Evolutionary conservation across 768 basidiomycete species (phyloP).

Genomic region (Lactifluus hygrophoroides): DNA sequence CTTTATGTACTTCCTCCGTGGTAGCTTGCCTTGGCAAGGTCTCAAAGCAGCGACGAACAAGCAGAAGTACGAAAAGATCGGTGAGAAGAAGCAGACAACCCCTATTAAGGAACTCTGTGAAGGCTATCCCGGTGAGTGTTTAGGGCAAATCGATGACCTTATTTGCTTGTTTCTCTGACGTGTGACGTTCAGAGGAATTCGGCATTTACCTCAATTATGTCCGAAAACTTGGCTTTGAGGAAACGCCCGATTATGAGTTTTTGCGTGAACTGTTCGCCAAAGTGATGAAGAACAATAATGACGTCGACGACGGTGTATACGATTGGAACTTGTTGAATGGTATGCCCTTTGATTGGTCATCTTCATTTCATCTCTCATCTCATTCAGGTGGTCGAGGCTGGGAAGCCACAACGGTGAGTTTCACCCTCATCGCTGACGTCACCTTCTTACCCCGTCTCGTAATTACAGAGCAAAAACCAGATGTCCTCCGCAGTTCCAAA

Average conservation of each 20-base stretch:
- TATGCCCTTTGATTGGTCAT: slow-evolving; percentile 24
- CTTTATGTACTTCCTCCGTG: slow-evolving; percentile 98
- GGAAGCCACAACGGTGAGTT: slow-evolving; percentile 71
- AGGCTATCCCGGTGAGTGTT: slow-evolving; percentile 77
- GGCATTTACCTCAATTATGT: slow-evolving; percentile 99
- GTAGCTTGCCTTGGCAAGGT: slow-evolving; percentile 97
- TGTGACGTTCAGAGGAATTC: slow-evolving; percentile 71
- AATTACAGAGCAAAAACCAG: slow-evolving; percentile 49
- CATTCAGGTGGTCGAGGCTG: slow-evolving; percentile 80
- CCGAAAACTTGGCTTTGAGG: slow-evolving; percentile 97
- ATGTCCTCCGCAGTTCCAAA: slow-evolving; percentile 59
- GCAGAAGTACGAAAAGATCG: slow-evolving; percentile 99
- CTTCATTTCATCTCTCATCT: neutral
- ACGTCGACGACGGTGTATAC: slow-evolving; percentile 87
- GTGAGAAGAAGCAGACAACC: slow-evolving; percentile 99
- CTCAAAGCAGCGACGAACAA: slow-evolving; percentile 99
- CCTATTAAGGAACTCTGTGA: slow-evolving; percentile 96
- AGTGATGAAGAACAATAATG: slow-evolving; percentile 84
- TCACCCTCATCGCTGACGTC: neutral
- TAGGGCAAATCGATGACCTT: neutral
- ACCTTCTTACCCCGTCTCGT: neutral
- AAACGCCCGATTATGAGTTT: slow-evolving; percentile 98
- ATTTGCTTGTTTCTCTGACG: neutral
- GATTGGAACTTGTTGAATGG: slow-evolving; percentile 95
- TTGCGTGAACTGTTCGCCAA: slow-evolving; percentile 91